Conservation (phyloP, 352 stramenopile species). For the Globisporangium polare region DNA sequence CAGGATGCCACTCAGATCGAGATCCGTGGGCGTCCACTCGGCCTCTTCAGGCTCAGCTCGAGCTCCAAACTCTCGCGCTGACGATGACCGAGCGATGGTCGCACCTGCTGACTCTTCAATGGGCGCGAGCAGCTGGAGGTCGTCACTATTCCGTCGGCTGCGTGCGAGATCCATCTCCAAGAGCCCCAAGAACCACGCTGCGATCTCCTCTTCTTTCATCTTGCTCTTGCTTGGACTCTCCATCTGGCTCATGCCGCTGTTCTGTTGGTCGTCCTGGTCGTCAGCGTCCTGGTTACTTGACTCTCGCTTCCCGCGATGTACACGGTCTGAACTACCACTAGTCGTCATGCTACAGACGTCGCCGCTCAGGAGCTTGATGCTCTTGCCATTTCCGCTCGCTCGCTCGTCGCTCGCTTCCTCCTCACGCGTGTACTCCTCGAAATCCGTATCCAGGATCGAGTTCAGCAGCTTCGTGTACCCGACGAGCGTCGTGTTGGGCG, state of each 20-base stretch:
- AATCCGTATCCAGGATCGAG: constrained; percentile 64
- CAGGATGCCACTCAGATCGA: constrained; percentile 74
- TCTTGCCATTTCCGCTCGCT: constrained; percentile 5
- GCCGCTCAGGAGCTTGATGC: constrained; percentile 18
- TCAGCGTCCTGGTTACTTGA: constrained; percentile 26
- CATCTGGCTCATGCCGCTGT: constrained; percentile 6
- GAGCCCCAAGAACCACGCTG: constrained; percentile 62
- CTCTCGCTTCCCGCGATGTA: neutral
- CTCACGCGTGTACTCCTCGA: constrained; percentile 43
- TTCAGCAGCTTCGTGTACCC: constrained; percentile 58
- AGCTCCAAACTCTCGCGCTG: neutral
- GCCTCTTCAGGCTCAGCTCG: constrained; percentile 21
- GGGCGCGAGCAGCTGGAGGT: constrained; percentile 8
- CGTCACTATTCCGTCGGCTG: constrained; percentile 24
- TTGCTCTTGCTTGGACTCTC: constrained; percentile 27
- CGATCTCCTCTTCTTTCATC: constrained; percentile 66
- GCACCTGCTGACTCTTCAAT: constrained; percentile 8
- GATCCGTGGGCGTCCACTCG: constrained; percentile 53
- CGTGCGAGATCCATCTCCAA: constrained; percentile 55
- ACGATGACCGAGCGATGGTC: neutral
- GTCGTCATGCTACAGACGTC: constrained; percentile 2
- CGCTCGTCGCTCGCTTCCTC: constrained; percentile 11
- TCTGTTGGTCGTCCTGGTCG: constrained; percentile 7
- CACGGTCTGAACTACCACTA: neutral
- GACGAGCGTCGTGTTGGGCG: constrained; percentile 67